Evolutionary conservation across 1,139 yeast genomes (phyloP), one percentile per base, ranked within the genome.

Genomic region (Geotrichum klebahnii): DNA sequence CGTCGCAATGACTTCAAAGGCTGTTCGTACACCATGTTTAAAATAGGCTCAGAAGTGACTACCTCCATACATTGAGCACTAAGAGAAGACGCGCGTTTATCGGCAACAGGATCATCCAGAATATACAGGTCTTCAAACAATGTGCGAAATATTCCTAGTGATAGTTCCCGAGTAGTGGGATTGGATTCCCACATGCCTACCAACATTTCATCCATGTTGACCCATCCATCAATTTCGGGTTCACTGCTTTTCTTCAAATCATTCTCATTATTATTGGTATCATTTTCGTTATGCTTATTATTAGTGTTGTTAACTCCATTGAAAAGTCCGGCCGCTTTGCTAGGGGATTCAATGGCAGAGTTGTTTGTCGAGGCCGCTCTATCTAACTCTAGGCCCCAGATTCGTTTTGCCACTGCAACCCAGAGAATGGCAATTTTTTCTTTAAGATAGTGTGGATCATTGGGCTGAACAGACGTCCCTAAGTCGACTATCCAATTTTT

Each of bases 51-150:
- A 0, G 96, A 86, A 0, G 95, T 81, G 8, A 88, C 81, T 20
- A 89, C 79, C 67, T 88, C 84, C 16, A 90, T 85, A 65, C 96
- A 82, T 50, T 88, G 77, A 45, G 95, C 90, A 52, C 84, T 84
- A 47, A 94, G 75, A 2, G 84, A 76, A n/a, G 81, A 77, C 51
- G 85, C 80, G 62, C 97, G 77, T 60, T 82, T 84, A 38, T 92
- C 76, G 1, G 96, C 96, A 14, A 87, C 78, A 19, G 96, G 85
- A 62, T 92, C 98, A 59, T 92, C 98, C 48, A 92, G 74, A 48
- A 92, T 72, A 63, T 89, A 94, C n/a, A 90, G 79, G 64, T 94
- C 98, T 68, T 94, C 99, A 63, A 92, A 92, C 35, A 94, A 70
- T 1, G 95, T 88, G 60, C 96, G 75, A 57, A 87, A 78, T 8